Base-by-base conservation (phyloP, 2,329 filamentous ascomycete genomes). In the Xylariaceae sp. region DNA sequence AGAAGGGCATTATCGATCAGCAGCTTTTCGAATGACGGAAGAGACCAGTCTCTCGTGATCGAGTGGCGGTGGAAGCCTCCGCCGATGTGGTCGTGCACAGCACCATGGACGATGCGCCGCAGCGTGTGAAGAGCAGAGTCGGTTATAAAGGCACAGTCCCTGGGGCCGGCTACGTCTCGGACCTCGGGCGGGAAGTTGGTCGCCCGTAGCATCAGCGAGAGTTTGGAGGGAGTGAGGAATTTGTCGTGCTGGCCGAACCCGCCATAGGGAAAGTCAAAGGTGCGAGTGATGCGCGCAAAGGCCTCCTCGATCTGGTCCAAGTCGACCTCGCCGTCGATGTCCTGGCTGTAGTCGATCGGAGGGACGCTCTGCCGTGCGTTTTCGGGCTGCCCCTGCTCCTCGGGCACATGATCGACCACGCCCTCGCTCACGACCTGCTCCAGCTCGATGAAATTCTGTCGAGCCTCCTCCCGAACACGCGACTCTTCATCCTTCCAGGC, bases 21-120 rank as follows among this genome's bases (percentile, higher is more conserved):
- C 75, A 97, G 88, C 68, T 97, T 97, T 67, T 98, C 92, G 53
- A 97, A 98, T 60, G 95, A 89, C 9, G 92, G 92, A 32, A 97
- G 69, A 47, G 84, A 86, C 92, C 92, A 98, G 63, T 97, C 86
- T 11, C 80, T 70, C 0, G 90, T 97, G 6, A 94, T 84, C 11
- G 88, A 94, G 59, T 94, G 96, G 36, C 90, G 78, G 24, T 71
- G 66, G 50, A 79, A 78, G 3, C 76, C 76, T 5, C 66, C 68
- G 2, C 73, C 72, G 7, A 79, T 57, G 40, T 79, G 76, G 43
- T 80, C 76, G 36, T 70, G 64, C 44, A 80, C 52, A 4, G 70
- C 73, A 34, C 75, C 69, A 34, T 73, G 67, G 2, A 68, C 64
- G 11, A 97, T 92, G 42, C 79, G 80, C 27, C 85, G 75, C 34